Conservation (phyloP, 345 rosid species). For the Citrus sinensis region DVS_A1.0 CM039167.1:9392501-9393000, state of each 20-base stretch:
- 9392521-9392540: constrained; percentile 19
- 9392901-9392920: constrained; percentile 18
- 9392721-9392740: no score
- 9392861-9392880: constrained; percentile 23
- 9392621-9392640: no score
- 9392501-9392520: constrained; percentile 26
- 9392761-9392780: not conserved
- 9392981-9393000: constrained; percentile 30
- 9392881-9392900: constrained; percentile 21
- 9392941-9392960: constrained; percentile 22
- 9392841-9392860: no score
- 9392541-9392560: not conserved
- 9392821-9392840: not conserved
- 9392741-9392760: not conserved
- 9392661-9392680: not conserved
- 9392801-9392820: constrained; percentile 17
- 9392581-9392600: not conserved
- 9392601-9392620: not conserved
- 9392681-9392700: not conserved
- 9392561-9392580: constrained; percentile 5
- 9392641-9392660: not conserved
- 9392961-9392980: constrained; percentile 20
- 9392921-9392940: constrained; percentile 27
- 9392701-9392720: not conserved
- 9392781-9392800: constrained; percentile 24